These are phyloP conservation scores for Endoconidiophora polonica DNA, from an alignment of 2,329 filamentous ascomycete genomes.

Conservation along the genomic window DNA sequence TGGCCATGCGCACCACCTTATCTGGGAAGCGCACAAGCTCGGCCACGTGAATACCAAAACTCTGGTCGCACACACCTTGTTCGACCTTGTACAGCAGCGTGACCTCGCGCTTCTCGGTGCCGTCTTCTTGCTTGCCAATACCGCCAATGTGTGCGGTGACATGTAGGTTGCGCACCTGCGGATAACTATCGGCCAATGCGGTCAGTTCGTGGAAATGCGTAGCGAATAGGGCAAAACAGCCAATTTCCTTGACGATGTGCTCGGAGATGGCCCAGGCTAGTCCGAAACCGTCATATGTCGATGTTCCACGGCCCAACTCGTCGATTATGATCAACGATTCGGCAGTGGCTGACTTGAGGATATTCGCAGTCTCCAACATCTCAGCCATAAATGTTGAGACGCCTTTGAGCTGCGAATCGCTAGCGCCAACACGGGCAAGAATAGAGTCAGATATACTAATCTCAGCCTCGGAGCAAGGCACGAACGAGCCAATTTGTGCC, in stretches of 20 bases:
- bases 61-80: conserved; percentile 89
- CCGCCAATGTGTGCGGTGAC: conserved; percentile 83
- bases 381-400: conserved; percentile 99
- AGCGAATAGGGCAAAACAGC: conserved; percentile 86
- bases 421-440: conserved; percentile 85
- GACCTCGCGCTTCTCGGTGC: conserved; percentile 56
- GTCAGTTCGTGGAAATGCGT: conserved; percentile 98
- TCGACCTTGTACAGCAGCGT: conserved; percentile 95
- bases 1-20: conserved; percentile 98
- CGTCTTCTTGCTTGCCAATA: conserved; percentile 19
- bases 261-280: conserved; percentile 99
- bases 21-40: conserved; percentile 91
- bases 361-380: conserved; percentile 98
- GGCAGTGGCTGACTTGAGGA: conserved; percentile 86
- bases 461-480: conserved; percentile 79
- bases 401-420: conserved; percentile 91
- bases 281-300: conserved; percentile 95
- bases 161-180: conserved; percentile 82
- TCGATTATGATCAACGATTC: conserved; percentile 98
- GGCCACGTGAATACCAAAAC: conserved; percentile 94
- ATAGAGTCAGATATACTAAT: conserved; percentile 95
- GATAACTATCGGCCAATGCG: conserved; percentile 69
- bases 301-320: conserved; percentile 88
- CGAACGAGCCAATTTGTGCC: conserved; percentile 94
- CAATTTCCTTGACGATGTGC: conserved; percentile 89